phyloP scores from a whole-genome alignment of 2,329 filamentous ascomycete species.

The Raffaelea ambrosiae region DNA sequence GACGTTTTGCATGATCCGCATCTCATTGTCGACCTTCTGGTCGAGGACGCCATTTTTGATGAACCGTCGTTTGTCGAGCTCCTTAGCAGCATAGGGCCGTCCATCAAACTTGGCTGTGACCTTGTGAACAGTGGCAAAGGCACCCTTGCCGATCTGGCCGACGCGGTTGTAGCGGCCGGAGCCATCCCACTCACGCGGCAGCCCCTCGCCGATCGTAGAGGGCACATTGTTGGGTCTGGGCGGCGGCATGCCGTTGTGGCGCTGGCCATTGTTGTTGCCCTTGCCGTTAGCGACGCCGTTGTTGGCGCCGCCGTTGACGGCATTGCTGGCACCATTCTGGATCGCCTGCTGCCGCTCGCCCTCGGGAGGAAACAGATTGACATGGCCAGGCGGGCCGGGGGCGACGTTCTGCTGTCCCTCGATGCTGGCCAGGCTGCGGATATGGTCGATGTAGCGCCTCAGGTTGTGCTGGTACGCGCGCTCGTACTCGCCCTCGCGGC shows the following conservation, averaged over 20 bases:
- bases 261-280: slow-evolving; percentile 1
- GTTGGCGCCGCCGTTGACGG: background rate
- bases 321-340: background rate
- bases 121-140: slow-evolving; percentile 90
- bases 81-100: slow-evolving; percentile 79
- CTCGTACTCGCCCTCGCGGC: slow-evolving; percentile 57
- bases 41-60: slow-evolving; percentile 88
- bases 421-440: slow-evolving; percentile 22
- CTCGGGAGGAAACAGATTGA: slow-evolving; percentile 23
- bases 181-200: slow-evolving; percentile 67
- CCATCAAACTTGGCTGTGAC: slow-evolving; percentile 81
- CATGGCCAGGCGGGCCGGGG: slow-evolving; percentile 38
- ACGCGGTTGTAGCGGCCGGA: slow-evolving; percentile 78
- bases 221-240: background rate
- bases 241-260: slow-evolving; percentile 5
- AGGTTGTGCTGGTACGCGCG: slow-evolving; percentile 62
- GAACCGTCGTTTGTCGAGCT: slow-evolving; percentile 86
- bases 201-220: slow-evolving; percentile 12
- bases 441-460: slow-evolving; percentile 49
- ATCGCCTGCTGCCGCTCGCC: background rate
- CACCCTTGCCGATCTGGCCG: slow-evolving; percentile 77
- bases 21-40: slow-evolving; percentile 90
- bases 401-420: slow-evolving; percentile 34
- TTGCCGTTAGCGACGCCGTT: background rate
- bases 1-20: slow-evolving; percentile 86